Percentiles rank a stretch among this genome's conserved stretches.
These are phyloP conservation scores for Paecilomyces dactylethromorphus DNA, from an alignment of 2,329 filamentous ascomycete species.

Conservation along the genomic window DNA sequence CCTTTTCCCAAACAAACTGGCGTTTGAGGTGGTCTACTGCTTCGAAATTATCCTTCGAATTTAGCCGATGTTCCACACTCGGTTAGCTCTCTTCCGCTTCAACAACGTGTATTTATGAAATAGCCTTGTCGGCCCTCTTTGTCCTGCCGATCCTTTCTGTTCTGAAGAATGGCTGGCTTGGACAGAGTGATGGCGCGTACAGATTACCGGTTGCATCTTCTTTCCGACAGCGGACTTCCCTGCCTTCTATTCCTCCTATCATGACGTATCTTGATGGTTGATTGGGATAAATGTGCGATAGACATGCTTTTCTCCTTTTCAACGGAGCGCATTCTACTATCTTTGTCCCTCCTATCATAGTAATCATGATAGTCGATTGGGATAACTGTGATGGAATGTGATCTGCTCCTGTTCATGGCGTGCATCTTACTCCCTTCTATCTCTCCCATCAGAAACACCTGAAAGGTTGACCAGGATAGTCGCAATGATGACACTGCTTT, in stretches of 20 bases:
- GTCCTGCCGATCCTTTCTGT: not conserved
- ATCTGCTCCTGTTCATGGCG: too few species aligned
- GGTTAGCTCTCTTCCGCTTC: not conserved
- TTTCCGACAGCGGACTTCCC: not conserved
- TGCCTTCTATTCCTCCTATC: not conserved
- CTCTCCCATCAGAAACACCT: too few species aligned
- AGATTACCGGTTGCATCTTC: not conserved
- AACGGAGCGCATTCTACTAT: not conserved
- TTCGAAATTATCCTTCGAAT: not conserved
- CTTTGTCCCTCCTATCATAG: not conserved
- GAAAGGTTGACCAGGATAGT: too few species aligned
- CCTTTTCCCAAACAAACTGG: not conserved
- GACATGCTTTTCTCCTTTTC: not conserved
- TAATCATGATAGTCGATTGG: not conserved
- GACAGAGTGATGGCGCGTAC: not conserved
- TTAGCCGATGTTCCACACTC: not conserved
- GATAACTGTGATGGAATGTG: not conserved
- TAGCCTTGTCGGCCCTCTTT: not conserved
- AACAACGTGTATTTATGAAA: not conserved
- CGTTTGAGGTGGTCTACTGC: not conserved
- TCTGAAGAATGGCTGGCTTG: not conserved
- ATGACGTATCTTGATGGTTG: not conserved
- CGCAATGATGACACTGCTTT: too few species aligned
- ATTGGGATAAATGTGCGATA: not conserved
- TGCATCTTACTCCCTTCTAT: not conserved